Evolutionary conservation across 345 rosid species (phyloP).

Genomic region (Brassica cretica): DNA sequence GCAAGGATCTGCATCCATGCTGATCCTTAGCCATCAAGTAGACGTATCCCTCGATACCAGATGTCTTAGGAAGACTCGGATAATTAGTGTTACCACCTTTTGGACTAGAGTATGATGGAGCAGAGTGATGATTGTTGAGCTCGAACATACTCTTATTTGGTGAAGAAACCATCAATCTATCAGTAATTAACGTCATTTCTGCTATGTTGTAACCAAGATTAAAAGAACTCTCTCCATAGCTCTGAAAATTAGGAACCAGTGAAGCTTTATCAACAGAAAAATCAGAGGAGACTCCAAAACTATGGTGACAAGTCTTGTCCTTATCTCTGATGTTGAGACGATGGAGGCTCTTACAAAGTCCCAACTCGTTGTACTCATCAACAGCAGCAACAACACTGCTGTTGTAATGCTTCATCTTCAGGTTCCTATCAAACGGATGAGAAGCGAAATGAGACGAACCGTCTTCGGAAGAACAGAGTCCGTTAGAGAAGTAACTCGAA

Average conservation of each 20-base stretch:
- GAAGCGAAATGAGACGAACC: conserved; percentile 41
- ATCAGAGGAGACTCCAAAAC: conserved; percentile 18
- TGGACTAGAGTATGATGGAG: conserved; percentile 12
- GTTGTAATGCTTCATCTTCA: conserved; percentile 4
- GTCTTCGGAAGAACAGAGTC: conserved; percentile 38
- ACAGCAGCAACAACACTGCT: background rate
- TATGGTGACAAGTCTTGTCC: background rate
- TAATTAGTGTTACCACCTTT: background rate
- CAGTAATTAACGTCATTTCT: background rate
- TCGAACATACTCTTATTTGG: conserved; percentile 12
- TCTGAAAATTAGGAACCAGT: conserved; percentile 3
- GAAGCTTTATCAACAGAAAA: conserved; percentile 10
- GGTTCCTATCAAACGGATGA: conserved; percentile 15
- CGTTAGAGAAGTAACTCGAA: conserved; percentile 45
- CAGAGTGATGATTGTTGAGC: conserved; percentile 31
- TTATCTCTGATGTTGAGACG: background rate
- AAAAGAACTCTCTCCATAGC: background rate
- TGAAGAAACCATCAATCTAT: conserved; percentile 26
- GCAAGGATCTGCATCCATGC: conserved; percentile 40
- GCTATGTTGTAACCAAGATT: too few relatives aligned
- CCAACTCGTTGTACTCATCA: background rate
- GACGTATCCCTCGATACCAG: conserved; percentile 39
- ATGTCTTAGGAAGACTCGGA: conserved; percentile 9
- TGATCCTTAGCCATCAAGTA: conserved; percentile 51
- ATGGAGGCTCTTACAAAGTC: conserved; percentile 12